phyloP scores from a whole-genome alignment of 2,329 filamentous ascomycete species.

The Calonectria pteridis region DNA sequence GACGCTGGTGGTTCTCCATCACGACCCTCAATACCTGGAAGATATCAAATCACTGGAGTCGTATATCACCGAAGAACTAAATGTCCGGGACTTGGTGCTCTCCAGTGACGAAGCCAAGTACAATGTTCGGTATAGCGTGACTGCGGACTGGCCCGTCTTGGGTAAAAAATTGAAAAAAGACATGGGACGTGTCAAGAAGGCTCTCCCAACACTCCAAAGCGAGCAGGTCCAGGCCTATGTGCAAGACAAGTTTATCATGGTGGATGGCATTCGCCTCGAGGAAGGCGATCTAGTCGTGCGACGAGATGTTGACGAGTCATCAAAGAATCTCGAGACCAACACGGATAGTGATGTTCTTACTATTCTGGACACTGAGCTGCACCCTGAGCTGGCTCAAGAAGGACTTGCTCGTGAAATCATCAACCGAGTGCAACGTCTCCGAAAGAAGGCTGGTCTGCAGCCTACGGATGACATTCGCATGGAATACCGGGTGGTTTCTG shows the following conservation, averaged over 20 bases:
- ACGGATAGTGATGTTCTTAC: constrained; percentile 91
- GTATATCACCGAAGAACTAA: constrained; percentile 95
- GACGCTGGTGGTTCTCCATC: constrained; percentile 89
- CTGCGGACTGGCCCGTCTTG: constrained; percentile 91
- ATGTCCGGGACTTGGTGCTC: constrained; percentile 86
- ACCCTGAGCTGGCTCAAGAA: constrained; percentile 89
- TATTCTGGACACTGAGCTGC: constrained; percentile 85
- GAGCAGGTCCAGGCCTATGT: constrained; percentile 86
- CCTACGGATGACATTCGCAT: constrained; percentile 96
- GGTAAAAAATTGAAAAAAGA: constrained; percentile 99
- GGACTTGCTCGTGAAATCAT: constrained; percentile 93
- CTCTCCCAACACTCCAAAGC: constrained; percentile 81
- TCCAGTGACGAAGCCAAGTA: constrained; percentile 91
- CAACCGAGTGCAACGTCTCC: constrained; percentile 89
- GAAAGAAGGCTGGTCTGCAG: constrained; percentile 92
- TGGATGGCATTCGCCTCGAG: constrained; percentile 87
- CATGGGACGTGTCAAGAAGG: constrained; percentile 90
- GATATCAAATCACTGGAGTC: constrained; percentile 86
- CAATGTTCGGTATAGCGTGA: constrained; percentile 90
- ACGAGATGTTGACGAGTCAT: constrained; percentile 78
- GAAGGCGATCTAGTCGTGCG: constrained; percentile 84
- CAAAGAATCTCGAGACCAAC: constrained; percentile 85
- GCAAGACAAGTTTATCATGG: constrained; percentile 77
- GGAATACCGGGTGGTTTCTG: constrained; percentile 86
- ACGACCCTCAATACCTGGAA: constrained; percentile 83